phyloP scores from a whole-genome alignment of 768 basidiomycete genomes.

The Podaxis mareebaensis region DNA sequence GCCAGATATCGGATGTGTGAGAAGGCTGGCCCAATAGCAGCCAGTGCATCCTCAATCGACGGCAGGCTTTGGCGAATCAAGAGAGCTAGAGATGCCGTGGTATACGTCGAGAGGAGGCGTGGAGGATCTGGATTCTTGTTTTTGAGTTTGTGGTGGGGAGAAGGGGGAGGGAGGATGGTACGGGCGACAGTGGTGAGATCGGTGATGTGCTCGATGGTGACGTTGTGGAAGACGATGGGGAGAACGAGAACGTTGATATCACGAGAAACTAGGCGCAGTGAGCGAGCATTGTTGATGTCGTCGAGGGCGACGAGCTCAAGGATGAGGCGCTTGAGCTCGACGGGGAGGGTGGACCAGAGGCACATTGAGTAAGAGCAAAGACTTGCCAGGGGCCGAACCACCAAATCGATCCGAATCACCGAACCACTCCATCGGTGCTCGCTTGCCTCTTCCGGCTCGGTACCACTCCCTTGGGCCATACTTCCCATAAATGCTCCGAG shows the following conservation, averaged over 20 bases:
- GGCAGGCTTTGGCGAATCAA: constrained; percentile 31
- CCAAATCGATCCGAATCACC: constrained; percentile 15
- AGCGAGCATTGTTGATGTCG: constrained; percentile 25
- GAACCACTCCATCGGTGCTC: background rate
- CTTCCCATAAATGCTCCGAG: constrained; percentile 12
- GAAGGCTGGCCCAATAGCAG: constrained; percentile 33
- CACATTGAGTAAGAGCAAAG: constrained; percentile 1
- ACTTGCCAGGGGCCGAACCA: constrained; percentile 11
- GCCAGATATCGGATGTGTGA: constrained; percentile 30
- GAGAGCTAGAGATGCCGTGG: constrained; percentile 31
- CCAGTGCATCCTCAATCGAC: constrained; percentile 34
- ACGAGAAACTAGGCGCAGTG: constrained; percentile 33
- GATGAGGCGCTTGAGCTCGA: constrained; percentile 35
- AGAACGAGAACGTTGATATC: constrained; percentile 36
- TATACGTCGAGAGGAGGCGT: constrained; percentile 32
- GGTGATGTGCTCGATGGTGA: constrained; percentile 26
- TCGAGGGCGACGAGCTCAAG: constrained; percentile 28
- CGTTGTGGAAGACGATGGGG: constrained; percentile 31
- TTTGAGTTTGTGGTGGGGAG: constrained; percentile 28
- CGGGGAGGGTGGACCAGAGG: constrained; percentile 33
- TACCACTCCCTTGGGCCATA: background rate
- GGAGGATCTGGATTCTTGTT: constrained; percentile 29
- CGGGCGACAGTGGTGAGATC: constrained; percentile 31
- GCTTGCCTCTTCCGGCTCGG: background rate
- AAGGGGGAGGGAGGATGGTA: constrained; percentile 29